Evolutionary conservation across 2,329 filamentous ascomycete genomes (phyloP).

Genomic region (Epichloe gansuensis): DNA sequence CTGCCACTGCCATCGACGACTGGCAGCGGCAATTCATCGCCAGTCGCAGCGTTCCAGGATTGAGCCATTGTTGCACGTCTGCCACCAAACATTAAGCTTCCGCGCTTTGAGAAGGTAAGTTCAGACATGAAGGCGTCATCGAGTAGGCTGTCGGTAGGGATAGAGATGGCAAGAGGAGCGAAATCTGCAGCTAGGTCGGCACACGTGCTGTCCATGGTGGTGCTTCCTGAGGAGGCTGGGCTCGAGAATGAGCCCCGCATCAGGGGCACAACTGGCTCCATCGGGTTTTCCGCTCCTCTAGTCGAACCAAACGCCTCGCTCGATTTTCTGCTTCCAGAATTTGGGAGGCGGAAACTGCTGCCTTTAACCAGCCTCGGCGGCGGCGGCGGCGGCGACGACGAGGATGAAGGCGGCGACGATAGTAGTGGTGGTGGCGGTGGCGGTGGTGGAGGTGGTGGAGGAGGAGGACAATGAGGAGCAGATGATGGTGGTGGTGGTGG

Average conservation of each 20-base stretch:
- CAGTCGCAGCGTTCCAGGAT: neutral
- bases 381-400: constrained; percentile 1
- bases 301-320: constrained; percentile 13
- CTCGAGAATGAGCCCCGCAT: constrained; percentile 13
- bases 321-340: constrained; percentile 13
- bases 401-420: neutral
- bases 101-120: constrained; percentile 50
- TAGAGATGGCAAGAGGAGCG: constrained; percentile 41
- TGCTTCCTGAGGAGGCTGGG: constrained; percentile 9
- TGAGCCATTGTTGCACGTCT: constrained; percentile 19
- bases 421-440: neutral
- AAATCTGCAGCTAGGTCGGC: constrained; percentile 24
- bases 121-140: constrained; percentile 45
- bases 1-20: neutral
- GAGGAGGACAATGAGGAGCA: too few species aligned
- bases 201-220: constrained; percentile 11
- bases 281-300: constrained; percentile 7
- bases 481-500: neutral
- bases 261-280: constrained; percentile 11
- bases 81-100: constrained; percentile 49
- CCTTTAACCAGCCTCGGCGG: constrained; percentile 15
- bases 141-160: constrained; percentile 43
- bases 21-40: neutral
- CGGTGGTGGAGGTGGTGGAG: neutral
- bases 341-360: constrained; percentile 16